Percentiles rank a stretch among this genome's conserved stretches.
Conservation (phyloP, 78 protist genomes). For the Dictyostelium citrinum region DNA sequence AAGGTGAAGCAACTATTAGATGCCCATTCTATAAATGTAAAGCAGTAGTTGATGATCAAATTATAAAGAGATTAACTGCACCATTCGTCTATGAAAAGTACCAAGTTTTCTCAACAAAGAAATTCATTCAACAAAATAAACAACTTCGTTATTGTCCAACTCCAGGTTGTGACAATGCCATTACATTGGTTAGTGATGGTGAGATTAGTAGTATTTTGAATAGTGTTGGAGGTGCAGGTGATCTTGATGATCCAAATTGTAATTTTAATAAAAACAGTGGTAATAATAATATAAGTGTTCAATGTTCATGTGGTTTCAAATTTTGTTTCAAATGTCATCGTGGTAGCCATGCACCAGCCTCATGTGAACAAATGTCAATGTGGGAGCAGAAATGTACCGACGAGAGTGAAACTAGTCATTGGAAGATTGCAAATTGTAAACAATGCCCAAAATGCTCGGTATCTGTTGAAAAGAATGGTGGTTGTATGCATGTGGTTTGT, state of each 20-base stretch:
- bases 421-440: constrained; percentile 76
- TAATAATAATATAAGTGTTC: neutral
- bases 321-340: constrained; percentile 79
- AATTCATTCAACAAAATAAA: constrained; percentile 27
- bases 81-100: constrained; percentile 62
- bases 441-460: constrained; percentile 78
- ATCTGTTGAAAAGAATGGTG: constrained; percentile 83
- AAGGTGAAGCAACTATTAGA: constrained; percentile 71
- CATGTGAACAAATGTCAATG: constrained; percentile 73
- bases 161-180: constrained; percentile 58
- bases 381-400: constrained; percentile 78
- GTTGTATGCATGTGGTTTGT: constrained; percentile 87
- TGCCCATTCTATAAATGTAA: constrained; percentile 45
- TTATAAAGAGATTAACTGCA: constrained; percentile 19
- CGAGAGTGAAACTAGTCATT: constrained; percentile 74
- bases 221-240: neutral
- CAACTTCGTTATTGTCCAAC: constrained; percentile 72
- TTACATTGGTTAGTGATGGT: constrained; percentile 13
- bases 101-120: constrained; percentile 33
- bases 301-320: constrained; percentile 65
- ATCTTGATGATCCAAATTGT: neutral
- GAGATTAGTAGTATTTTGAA: neutral
- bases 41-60: constrained; percentile 6
- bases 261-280: neutral
- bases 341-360: constrained; percentile 66